A percentile compares a stretch with the other conserved stretches of the same genome.
phyloP scores from a whole-genome alignment of 768 basidiomycete genomes.

The Russula compacta region DNA sequence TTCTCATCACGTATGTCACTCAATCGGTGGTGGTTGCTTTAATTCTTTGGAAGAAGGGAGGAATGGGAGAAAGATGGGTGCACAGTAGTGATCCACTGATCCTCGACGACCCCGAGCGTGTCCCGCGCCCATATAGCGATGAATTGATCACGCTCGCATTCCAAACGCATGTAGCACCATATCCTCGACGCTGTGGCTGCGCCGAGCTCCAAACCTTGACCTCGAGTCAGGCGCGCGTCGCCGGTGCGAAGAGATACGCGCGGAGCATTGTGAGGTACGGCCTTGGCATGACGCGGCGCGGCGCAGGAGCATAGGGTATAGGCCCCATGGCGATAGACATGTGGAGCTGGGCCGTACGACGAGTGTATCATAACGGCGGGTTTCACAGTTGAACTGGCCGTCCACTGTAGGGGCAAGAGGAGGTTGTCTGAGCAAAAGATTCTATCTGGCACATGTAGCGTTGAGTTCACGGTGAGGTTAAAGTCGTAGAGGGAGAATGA shows the following conservation, averaged over 20 bases:
- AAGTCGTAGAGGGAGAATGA: too few species aligned
- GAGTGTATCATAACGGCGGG: too few species aligned
- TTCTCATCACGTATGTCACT: constrained; percentile 19
- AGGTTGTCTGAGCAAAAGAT: too few species aligned
- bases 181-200: constrained; percentile 66
- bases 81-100: constrained; percentile 54
- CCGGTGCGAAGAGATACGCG: constrained; percentile 51
- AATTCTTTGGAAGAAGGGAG: background rate
- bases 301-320: too few species aligned
- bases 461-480: too few species aligned
- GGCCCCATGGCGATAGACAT: too few species aligned
- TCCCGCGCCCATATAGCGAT: constrained; percentile 74
- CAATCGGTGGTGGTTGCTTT: background rate
- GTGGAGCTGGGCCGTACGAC: too few species aligned
- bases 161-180: constrained; percentile 65
- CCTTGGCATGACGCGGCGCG: constrained; percentile 41
- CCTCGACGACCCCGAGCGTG: constrained; percentile 53
- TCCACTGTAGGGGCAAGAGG: too few species aligned
- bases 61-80: constrained; percentile 27
- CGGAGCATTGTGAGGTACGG: constrained; percentile 58
- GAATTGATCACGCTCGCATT: constrained; percentile 30
- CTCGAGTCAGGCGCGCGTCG: constrained; percentile 60
- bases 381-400: too few species aligned
- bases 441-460: too few species aligned
- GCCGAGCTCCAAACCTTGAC: constrained; percentile 89